Evolutionary conservation across 2,329 filamentous ascomycete genomes (phyloP).

Genomic region (Verticillium tricorpus): DNA sequence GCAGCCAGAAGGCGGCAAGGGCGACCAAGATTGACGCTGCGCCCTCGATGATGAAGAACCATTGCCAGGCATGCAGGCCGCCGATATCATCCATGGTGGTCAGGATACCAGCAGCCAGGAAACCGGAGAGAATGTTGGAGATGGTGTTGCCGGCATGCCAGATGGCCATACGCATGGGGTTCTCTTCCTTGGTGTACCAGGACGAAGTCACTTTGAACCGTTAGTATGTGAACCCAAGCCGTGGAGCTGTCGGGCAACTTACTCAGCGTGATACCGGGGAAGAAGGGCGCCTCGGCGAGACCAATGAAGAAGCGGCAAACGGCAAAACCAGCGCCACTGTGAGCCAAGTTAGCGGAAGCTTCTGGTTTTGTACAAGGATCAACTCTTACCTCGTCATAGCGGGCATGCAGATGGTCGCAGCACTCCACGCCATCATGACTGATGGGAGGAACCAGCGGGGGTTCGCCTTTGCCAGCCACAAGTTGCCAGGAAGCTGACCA

Average conservation of each 20-base stretch:
- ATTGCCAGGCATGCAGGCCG: constrained; percentile 36
- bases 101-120: constrained; percentile 38
- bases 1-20: constrained; percentile 25
- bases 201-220: constrained; percentile 27
- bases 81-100: constrained; percentile 34
- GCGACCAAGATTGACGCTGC: constrained; percentile 28
- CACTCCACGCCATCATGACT: constrained; percentile 35
- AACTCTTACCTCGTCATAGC: constrained; percentile 24
- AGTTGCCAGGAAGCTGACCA: constrained; percentile 38
- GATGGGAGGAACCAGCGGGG: constrained; percentile 29
- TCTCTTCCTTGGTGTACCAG: constrained; percentile 39
- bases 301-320: constrained; percentile 22
- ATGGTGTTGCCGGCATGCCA: constrained; percentile 40
- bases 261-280: constrained; percentile 41
- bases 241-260: neutral
- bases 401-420: constrained; percentile 36
- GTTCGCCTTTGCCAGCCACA: constrained; percentile 33
- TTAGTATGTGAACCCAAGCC: neutral
- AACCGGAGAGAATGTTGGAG: constrained; percentile 38
- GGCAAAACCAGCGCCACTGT: constrained; percentile 17
- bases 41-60: constrained; percentile 41
- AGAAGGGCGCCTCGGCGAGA: constrained; percentile 30
- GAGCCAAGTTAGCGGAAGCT: neutral
- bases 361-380: neutral
- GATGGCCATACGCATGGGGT: constrained; percentile 35